phyloP scores from a whole-genome alignment of 179 eudicot genomes.

The Carnegiea gigantea region DNA sequence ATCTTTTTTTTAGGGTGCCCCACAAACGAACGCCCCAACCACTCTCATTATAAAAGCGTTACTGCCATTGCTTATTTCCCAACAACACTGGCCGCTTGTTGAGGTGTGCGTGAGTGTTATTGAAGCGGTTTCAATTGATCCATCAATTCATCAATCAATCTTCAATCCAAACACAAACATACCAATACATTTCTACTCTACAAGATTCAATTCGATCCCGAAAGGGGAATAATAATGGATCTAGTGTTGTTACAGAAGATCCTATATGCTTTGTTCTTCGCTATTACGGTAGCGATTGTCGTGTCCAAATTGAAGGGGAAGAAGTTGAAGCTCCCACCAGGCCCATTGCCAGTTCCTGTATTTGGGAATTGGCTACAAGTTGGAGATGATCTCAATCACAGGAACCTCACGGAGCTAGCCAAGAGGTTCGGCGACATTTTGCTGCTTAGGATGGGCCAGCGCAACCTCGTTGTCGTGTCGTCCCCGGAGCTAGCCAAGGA shows the following conservation, averaged over 20 bases:
- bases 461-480: constrained; percentile 35
- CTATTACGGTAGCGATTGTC: constrained; percentile 15
- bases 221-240: constrained; percentile 17
- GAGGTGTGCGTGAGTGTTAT: not conserved
- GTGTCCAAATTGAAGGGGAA: constrained; percentile 28
- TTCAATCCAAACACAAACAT: not conserved
- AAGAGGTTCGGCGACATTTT: constrained; percentile 33
- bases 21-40: not conserved
- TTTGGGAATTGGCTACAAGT: constrained; percentile 45
- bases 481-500: constrained; percentile 41
- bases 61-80: not conserved
- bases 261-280: constrained; percentile 26
- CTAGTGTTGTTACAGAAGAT: constrained; percentile 31
- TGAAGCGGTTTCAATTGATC: not conserved
- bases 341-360: constrained; percentile 31
- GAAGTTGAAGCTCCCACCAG: constrained; percentile 34
- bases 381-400: constrained; percentile 39
- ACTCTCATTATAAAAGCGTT: not conserved
- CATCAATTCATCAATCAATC: not conserved
- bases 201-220: not conserved
- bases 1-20: not conserved
- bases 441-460: constrained; percentile 32
- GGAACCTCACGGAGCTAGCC: constrained; percentile 30
- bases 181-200: not conserved
- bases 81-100: not conserved